Base-by-base conservation (phyloP, 2,329 filamentous ascomycete genomes). In the Ophiostoma himal-ulmi region DNA sequence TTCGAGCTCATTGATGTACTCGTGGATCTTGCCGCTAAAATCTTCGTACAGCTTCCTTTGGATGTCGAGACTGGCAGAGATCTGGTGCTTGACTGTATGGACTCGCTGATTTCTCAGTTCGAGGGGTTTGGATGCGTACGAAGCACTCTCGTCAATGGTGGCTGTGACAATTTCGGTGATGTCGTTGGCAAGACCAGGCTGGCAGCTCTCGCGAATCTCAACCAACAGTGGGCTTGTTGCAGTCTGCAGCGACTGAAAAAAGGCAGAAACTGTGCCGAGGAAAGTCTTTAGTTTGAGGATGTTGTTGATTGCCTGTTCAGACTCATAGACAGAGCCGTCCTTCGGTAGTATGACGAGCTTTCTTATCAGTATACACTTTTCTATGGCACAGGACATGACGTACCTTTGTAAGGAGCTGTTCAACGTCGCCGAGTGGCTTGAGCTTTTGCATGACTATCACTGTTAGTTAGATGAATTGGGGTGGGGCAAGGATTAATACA, bases 21-120 rank as follows among this genome's bases (percentile, higher is more conserved):
- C 73, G 39, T 77, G 74, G 83, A 77, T 87, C 78, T 97, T 92
- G 67, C 90, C 86, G 5, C 89, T 95, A 1, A 91, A 88, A 77
- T 98, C 94, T 75, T 95, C 96, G 80, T 95, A 97, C 0, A 92
- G 93, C 75, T 93, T 88, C 85, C 92, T 8, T 5, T 48, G 52
- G 14, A 74, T 74, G 73, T 78, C 74, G 0, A 73, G 71, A 7
- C 62, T 68, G 1, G 69, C 69, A 0, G 73, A 74, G 13, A 73
- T 71, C 34, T 68, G 68, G n/a, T 70, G 66, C 73, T 91, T 95
- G 41, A 98, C 90, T 30, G 94, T 94, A 80, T 96, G 97, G 0
- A 91, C 92, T 73, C 94, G 85, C 77, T 98, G 94, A 72, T 97
- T 96, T 17, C 94, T 87, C 70, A 97, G 83, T 73, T 97, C 94